Evolutionary conservation across 345 rosid species (phyloP).

Genomic region (Lepidium africanum): DNA sequence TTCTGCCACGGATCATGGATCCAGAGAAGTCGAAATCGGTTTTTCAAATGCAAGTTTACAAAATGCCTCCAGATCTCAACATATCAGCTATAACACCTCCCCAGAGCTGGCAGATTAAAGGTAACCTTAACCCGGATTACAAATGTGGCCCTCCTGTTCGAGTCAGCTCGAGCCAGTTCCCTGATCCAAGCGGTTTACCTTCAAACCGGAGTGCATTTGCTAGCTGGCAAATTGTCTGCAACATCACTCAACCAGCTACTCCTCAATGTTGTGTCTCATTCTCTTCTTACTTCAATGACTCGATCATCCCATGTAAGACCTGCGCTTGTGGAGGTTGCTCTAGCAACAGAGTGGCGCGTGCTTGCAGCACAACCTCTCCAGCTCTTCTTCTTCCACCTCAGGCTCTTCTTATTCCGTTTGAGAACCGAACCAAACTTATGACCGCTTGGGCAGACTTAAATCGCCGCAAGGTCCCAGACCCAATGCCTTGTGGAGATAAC

Average conservation of each 20-base stretch:
- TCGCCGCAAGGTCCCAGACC: constrained; percentile 50
- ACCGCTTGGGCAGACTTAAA: constrained; percentile 65
- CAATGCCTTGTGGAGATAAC: constrained; percentile 82
- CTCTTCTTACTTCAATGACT: constrained; percentile 86
- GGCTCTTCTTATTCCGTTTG: constrained; percentile 83
- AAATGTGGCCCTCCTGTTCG: constrained; percentile 76
- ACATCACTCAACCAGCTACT: constrained; percentile 58
- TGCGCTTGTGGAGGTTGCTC: constrained; percentile 82
- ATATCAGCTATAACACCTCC: constrained; percentile 65
- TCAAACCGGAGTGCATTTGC: constrained; percentile 59
- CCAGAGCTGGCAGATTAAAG: constrained; percentile 76
- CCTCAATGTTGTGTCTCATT: constrained; percentile 89
- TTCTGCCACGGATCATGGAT: constrained; percentile 75
- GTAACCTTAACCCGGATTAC: constrained; percentile 77
- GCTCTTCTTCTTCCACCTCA: constrained; percentile 73
- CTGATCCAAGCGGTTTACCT: constrained; percentile 63
- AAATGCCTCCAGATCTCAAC: constrained; percentile 88
- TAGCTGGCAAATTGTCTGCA: constrained; percentile 97
- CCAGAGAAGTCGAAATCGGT: constrained; percentile 72
- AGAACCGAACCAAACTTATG: constrained; percentile 59
- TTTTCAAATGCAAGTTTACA: constrained; percentile 79
- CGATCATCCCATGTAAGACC: constrained; percentile 73
- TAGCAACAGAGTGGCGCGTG: constrained; percentile 35
- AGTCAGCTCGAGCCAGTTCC: constrained; percentile 73
- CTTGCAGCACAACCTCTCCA: constrained; percentile 66